Base-by-base conservation (phyloP, 805 yeast species). In the Starmera dryadoides region DNA sequence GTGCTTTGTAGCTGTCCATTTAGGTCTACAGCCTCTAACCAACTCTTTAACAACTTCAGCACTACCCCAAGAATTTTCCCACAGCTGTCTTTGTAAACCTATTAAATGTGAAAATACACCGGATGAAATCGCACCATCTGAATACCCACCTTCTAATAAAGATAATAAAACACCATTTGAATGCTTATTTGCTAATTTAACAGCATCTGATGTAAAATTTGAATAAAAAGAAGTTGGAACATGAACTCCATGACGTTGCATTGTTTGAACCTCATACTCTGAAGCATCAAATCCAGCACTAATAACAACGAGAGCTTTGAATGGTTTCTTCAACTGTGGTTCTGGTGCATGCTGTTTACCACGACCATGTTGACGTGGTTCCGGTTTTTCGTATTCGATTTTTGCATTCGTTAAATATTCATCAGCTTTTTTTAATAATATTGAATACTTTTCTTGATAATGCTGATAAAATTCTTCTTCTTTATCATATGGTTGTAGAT, bases 211-310 rank as follows among this genome's bases (percentile, higher is more conserved):
- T 5, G 94, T 80, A 52, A 86, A 85, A 32, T 68, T 69, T 16
- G 84, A 71, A 55, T 81, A 86, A 52, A 86, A 86, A 16, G 81
- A 73, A 0, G 94, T 84, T 4, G 95, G 95, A 10, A 86, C 87
- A 50, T 81, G 79, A 20, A 82, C 86, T 0, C 77, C 77, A 56
- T 86, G 95, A 39, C 95, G 66, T 59, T 86, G 95, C 95, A 86
- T 86, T 36, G 80, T 75, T n/a, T 76, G 75, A 42, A 79, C 79
- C 54, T 86, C 95, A 57, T 73, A 80, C 55, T 86, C 95, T 15
- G 85, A 78, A 2, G 93, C 94, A 61, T 86, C 95, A 56, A 86
- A 86, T 2, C 95, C 95, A 0, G 95, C 89, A 33, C 94, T 84
- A 1, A 86, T 68, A n/a, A 81, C 71, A 3, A 86, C 75, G 42